Evolutionary conservation across 352 stramenopile species (phyloP), one percentile per base, ranked within the genome.

Genomic region (Globisporangium carolinianum): DNA sequence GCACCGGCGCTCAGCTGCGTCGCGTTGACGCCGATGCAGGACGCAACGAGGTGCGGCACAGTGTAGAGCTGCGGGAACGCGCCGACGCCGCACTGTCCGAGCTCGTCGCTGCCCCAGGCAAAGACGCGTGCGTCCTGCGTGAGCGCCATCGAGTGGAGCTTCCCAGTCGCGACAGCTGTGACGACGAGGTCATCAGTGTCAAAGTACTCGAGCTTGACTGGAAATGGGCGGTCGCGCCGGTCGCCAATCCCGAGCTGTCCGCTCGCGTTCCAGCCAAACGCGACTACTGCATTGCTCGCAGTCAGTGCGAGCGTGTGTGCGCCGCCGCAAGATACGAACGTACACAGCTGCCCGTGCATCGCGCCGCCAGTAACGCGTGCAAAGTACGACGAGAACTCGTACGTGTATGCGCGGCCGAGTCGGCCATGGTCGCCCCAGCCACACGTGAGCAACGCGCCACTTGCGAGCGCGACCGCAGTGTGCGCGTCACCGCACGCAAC

Each of bases 31-130:
- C 81, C 81, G n/a, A 86, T 60, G 6, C 79, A 60, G 14, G 81
- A 88, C 3, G 58, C 55, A 5, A 89, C 81, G 36, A 91, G 66
- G 53, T 88, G 79, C 1, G 81, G 81, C n/a, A 88, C 53, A 0
- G 75, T 91, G 60, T 91, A 91, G 38, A 88, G 73, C 58, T 91
- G 79, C 24, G 81, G 76, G 58, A 79, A 88, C n/a, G 71, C 65
- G 2, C 68, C 72, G 39, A 91, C 51, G 47, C 81, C 79, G 45
- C 81, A 91, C 65, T 91, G 81, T 11, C 81, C 77, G 37, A 89
- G 73, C 59, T 89, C 81, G 50, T 88, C 79, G 49, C 72, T 85
- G 0, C 81, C 81, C 81, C 81, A 91, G 0, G 81, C 75, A 52
- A 87, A 89, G 5, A 89, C 54, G 7, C 74, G 66, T 11, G 66